Conservation (phyloP, 2,329 filamentous ascomycete species). For the Nigrograna mackinnonii region DNA sequence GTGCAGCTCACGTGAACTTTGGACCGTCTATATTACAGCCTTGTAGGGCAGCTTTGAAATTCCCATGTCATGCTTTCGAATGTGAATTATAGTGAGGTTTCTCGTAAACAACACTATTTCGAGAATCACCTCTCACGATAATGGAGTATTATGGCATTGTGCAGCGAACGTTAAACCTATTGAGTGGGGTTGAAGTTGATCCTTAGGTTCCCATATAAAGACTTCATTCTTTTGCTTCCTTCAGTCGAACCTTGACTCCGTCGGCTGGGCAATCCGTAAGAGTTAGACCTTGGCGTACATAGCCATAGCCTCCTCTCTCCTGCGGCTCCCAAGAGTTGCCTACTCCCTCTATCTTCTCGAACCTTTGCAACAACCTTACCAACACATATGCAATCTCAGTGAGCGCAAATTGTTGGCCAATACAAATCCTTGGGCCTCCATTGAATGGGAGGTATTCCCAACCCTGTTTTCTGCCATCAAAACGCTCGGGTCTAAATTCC, state of each 20-base stretch:
- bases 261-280: slow-evolving; percentile 33
- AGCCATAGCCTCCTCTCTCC: slow-evolving; percentile 27
- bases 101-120: too few species aligned
- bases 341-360: slow-evolving; percentile 27
- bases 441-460: slow-evolving; percentile 41
- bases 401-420: slow-evolving; percentile 37
- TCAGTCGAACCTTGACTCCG: slow-evolving; percentile 35
- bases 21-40: too few species aligned
- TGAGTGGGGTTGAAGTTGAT: too few species aligned
- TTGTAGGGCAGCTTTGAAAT: too few species aligned
- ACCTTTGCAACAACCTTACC: slow-evolving; percentile 29
- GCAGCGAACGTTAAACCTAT: too few species aligned
- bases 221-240: slow-evolving; percentile 29
- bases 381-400: slow-evolving; percentile 32
- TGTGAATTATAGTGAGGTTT: too few species aligned
- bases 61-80: too few species aligned
- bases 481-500: slow-evolving; percentile 39
- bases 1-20: too few species aligned
- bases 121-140: too few species aligned
- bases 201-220: too few species aligned
- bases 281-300: slow-evolving; percentile 20
- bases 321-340: slow-evolving; percentile 29
- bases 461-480: slow-evolving; percentile 32
- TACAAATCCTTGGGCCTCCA: slow-evolving; percentile 34
- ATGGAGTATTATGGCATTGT: too few species aligned